Evolutionary conservation across 1,139 yeast genomes (phyloP).

Genomic region (Blastobotrys proliferans): DNA sequence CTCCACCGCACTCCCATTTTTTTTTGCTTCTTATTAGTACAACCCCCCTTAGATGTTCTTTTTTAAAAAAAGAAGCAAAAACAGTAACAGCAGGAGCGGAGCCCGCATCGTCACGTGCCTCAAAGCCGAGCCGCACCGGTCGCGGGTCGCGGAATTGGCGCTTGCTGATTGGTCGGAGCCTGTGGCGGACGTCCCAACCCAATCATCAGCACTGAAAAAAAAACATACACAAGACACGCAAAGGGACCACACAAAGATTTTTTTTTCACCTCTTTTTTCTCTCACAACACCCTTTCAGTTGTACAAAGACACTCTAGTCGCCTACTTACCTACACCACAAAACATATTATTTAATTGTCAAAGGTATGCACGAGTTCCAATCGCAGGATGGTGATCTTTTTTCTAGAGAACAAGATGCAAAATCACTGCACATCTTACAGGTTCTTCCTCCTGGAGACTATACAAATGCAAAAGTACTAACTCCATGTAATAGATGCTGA

Average conservation of each 20-base stretch:
- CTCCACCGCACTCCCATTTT: too few relatives aligned
- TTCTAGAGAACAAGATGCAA: too few relatives aligned
- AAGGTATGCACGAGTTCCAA: too few relatives aligned
- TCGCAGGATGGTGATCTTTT: too few relatives aligned
- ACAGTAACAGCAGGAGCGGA: not conserved
- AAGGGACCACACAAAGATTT: not conserved
- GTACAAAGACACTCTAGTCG: too few relatives aligned
- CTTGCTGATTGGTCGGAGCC: constrained; percentile 4
- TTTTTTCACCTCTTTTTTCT: not conserved
- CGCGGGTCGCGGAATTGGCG: too few relatives aligned
- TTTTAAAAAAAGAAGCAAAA: not conserved
- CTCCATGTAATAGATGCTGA: constrained; percentile 6
- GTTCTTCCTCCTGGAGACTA: too few relatives aligned
- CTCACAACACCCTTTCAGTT: too few relatives aligned
- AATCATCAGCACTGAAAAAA: not conserved
- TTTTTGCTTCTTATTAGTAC: not conserved
- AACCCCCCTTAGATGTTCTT: not conserved
- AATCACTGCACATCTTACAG: too few relatives aligned
- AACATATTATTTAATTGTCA: too few relatives aligned
- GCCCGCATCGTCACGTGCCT: not conserved
- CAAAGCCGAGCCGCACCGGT: not conserved
- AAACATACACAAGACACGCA: not conserved
- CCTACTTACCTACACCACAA: too few relatives aligned
- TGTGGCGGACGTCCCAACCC: too few relatives aligned
- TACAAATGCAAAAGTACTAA: not conserved